phyloP scores from a whole-genome alignment of 2,329 filamentous ascomycete genomes.

The Aschersonia sp. region DNA sequence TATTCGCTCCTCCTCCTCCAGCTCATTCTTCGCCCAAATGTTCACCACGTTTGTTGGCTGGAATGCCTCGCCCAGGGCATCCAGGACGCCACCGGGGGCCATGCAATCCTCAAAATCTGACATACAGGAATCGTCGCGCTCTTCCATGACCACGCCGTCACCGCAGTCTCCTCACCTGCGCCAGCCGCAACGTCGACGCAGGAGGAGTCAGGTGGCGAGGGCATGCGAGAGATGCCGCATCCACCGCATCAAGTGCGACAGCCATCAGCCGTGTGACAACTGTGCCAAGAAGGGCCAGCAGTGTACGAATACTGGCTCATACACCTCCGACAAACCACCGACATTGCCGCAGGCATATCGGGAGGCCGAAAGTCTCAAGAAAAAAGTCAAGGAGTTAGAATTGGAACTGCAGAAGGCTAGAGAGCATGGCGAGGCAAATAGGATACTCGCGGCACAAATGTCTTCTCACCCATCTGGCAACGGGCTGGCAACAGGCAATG shows the following conservation, averaged over 20 bases:
- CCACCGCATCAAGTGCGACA: conserved; percentile 23
- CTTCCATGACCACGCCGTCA: not conserved
- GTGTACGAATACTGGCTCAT: conserved; percentile 16
- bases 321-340: conserved; percentile 9
- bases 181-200: not conserved
- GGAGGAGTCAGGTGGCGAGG: not conserved
- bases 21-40: not conserved
- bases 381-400: not conserved
- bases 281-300: conserved; percentile 15
- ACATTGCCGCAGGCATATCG: conserved; percentile 11
- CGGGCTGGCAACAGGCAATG: not conserved
- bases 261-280: conserved; percentile 19
- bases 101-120: not conserved
- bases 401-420: not conserved
- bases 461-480: not conserved
- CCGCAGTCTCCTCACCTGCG: not conserved
- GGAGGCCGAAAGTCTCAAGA: not conserved
- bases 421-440: not conserved
- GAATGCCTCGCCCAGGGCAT: not conserved
- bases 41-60: not conserved
- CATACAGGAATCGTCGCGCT: not conserved
- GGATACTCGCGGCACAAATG: not conserved
- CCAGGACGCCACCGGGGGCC: not conserved
- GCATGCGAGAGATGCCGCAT: conserved; percentile 9
- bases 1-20: not conserved